Base-by-base conservation (phyloP, 108 stramenopile genomes). In the Discostella pseudostelligera region DNA sequence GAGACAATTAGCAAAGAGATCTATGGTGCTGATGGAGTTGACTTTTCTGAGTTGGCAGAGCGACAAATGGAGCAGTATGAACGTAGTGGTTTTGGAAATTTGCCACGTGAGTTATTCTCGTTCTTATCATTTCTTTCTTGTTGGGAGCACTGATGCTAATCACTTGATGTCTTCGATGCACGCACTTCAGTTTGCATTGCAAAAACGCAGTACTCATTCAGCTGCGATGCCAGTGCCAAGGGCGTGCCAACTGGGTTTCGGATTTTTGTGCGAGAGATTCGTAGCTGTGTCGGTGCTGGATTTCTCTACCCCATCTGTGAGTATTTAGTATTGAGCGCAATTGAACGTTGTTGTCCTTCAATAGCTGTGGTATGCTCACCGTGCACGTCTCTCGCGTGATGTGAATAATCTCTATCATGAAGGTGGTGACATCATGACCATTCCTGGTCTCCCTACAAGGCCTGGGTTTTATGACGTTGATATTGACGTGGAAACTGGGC, bases 401-500 rank as follows among this genome's bases (percentile, higher is more conserved):
- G n/a, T n/a, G n/a, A n/a, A n/a, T n/a, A n/a, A n/a, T n/a, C n/a
- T n/a, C n/a, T n/a, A n/a, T n/a, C n/a, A n/a, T n/a, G n/a, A n/a
- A 61, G 60, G 60, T 47, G 98, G 98, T 14, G 96, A 97, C 51
- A 99, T 99, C 55, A 98, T 97, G 95, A 99, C 99, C 8, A 96
- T 99, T 58, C 99, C 99, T 8, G 99, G 99, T 8, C 83, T 99
- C 0, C 94, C 97, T 3, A 99, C 99, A 6, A 70, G 97, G 36
- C 99, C 99, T n/a, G 99, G 97, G 26, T 99, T 98, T 76, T 94
- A 92, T 66, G 97, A 99, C 84, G 97, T 99, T 0, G 99, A 99
- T 63, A 84, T 99, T 50, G 91, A 96, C 40, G 65, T 83, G 0
- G 87, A 95, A 54, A 97, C 94, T 22, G 99, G 97, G 7, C 83